A percentile compares a stretch with the other conserved stretches of the same genome.
Evolutionary conservation across 345 rosid species (phyloP).

Genomic region (Boechera retrofracta): DNA sequence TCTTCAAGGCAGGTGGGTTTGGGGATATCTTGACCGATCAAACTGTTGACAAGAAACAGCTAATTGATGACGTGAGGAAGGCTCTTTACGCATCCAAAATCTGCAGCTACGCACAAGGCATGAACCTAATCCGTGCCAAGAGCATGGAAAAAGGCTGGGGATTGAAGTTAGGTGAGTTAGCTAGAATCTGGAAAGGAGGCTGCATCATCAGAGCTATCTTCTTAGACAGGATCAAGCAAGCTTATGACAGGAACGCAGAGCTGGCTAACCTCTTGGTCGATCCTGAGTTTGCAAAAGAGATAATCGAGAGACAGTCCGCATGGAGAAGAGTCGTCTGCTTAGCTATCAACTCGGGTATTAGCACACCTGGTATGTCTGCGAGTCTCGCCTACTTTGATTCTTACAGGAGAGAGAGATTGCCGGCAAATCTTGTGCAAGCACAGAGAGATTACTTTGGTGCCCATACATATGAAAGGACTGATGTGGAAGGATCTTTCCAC

Average conservation of each 20-base stretch:
- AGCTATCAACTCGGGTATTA: slow-evolving; percentile 86
- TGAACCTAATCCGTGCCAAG: slow-evolving; percentile 94
- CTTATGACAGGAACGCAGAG: slow-evolving; percentile 85
- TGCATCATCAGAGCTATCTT: slow-evolving; percentile 94
- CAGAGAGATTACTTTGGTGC: slow-evolving; percentile 98
- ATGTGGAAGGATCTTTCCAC: slow-evolving; percentile 89
- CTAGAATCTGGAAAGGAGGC: slow-evolving; percentile 98
- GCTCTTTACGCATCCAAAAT: slow-evolving; percentile 96
- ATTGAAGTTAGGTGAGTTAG: slow-evolving; percentile 88
- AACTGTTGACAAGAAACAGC: slow-evolving; percentile 75
- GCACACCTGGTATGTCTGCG: slow-evolving; percentile 95
- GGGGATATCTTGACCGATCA: slow-evolving; percentile 66
- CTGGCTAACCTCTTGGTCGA: slow-evolving; percentile 91
- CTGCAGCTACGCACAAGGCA: slow-evolving; percentile 97
- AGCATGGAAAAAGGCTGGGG: slow-evolving; percentile 89
- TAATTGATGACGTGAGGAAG: slow-evolving; percentile 83
- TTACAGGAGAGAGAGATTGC: slow-evolving; percentile 80
- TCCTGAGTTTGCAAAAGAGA: slow-evolving; percentile 96
- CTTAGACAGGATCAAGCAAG: slow-evolving; percentile 95
- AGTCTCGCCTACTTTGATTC: slow-evolving; percentile 95
- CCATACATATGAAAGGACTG: slow-evolving; percentile 94
- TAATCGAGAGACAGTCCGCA: slow-evolving; percentile 88
- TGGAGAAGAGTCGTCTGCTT: slow-evolving; percentile 94
- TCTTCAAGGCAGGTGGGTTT: slow-evolving; percentile 79
- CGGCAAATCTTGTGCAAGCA: slow-evolving; percentile 97